Evolutionary conservation across 768 basidiomycete genomes (phyloP), one percentile per base, ranked within the genome.

Genomic region (Peribolospora baueri): DNA sequence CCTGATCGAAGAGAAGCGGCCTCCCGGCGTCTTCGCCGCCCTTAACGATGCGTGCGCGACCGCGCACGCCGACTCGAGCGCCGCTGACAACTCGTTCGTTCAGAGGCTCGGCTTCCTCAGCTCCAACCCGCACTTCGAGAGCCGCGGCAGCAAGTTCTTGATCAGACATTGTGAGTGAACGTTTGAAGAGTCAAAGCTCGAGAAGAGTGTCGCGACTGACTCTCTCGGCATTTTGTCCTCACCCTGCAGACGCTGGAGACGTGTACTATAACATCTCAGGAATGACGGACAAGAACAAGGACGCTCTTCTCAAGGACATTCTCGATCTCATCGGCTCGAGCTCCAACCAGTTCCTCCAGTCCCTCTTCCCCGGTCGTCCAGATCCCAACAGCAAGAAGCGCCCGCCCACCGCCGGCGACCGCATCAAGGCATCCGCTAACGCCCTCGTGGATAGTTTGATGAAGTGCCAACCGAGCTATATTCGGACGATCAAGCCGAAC

Each of bases 261-360:
- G 93, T 98, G 58, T 84, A 87, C 78, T 98, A 98, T 71, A 93
- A 90, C 59, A 80, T 97, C 9, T 66, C 82, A 5, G 93, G 93
- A 3, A 98, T 98, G 91, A 97, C 93, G 11, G 93, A 98, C 70
- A 98, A 98, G 75, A 98, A 98, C 73, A 98, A 98, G 74, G 93
- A 98, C 64, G 78, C 86, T 1, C 73, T 98, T 52, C 75, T 88
- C 68, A 97, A 95, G 67, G 93, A 97, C 65, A 70, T 97, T 13
- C 72, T 97, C 54, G 91, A 98, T 62, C 75, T 97, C 48, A 73
- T 97, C 54, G 82, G 77, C 5, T 70, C 72, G 48, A 86, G 84
- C 60, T 72, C 75, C 10, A 90, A 95, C 64, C 70, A 74, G 48
- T 98, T 97, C 74, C 64, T 98, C 57, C 86, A 88, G 64, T 72